Evolutionary conservation across 2,329 filamentous ascomycete genomes (phyloP).

Genomic region (Aureobasidium sp.): DNA sequence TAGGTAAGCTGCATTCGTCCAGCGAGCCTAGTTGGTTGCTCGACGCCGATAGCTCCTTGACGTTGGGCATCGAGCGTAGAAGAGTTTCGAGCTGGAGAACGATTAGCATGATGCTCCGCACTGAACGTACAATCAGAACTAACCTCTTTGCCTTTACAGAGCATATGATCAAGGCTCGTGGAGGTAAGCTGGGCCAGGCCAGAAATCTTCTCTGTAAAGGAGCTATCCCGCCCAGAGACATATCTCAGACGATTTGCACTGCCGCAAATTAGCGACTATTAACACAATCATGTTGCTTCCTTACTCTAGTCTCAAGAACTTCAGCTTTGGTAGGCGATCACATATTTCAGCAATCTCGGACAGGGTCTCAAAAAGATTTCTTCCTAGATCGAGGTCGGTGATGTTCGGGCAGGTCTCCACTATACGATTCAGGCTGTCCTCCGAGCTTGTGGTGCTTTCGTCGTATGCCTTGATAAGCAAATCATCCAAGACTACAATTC

Average conservation of each 20-base stretch:
- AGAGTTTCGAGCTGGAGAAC: constrained; percentile 22
- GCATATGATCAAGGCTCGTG: constrained; percentile 39
- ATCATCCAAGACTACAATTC: constrained; percentile 75
- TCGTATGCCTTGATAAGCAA: constrained; percentile 33
- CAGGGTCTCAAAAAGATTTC: constrained; percentile 69
- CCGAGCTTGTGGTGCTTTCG: constrained; percentile 15
- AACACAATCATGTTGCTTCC: constrained; percentile 24
- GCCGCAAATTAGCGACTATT: constrained; percentile 10
- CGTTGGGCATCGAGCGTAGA: constrained; percentile 48
- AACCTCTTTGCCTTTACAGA: constrained; percentile 34
- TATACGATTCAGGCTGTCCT: background rate
- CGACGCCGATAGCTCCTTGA: constrained; percentile 45
- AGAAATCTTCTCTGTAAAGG: background rate
- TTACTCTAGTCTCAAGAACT: constrained; percentile 64
- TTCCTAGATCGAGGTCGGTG: constrained; percentile 73
- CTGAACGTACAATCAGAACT: background rate
- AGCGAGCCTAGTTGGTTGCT: constrained; percentile 34
- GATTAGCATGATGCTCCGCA: background rate
- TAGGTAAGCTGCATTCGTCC: constrained; percentile 34
- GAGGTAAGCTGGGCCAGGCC: constrained; percentile 17
- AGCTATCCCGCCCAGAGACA: constrained; percentile 18
- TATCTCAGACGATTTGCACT: constrained; percentile 66
- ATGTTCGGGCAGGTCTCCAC: constrained; percentile 49
- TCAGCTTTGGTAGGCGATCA: constrained; percentile 58
- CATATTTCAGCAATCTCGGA: constrained; percentile 65